phyloP scores from a whole-genome alignment of 2,329 filamentous ascomycete genomes.

The Pestalotiopsis sp. region DNA sequence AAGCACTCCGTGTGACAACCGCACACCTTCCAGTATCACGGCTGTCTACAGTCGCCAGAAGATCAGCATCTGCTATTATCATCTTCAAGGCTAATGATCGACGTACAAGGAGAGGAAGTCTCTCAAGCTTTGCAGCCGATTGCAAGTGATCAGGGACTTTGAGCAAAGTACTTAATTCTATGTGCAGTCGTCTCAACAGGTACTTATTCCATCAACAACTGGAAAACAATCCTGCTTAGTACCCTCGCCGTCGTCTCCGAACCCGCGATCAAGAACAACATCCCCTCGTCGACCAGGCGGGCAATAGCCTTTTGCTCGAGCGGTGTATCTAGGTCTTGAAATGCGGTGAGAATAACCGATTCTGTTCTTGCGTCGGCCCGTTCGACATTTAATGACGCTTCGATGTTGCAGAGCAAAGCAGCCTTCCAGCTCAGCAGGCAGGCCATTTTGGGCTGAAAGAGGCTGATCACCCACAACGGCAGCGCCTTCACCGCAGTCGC shows the following conservation, averaged over 20 bases:
- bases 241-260: slow-evolving; percentile 2
- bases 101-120: not conserved
- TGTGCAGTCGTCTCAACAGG: not conserved
- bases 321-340: not conserved
- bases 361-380: not conserved
- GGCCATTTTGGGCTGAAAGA: not conserved
- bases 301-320: not conserved
- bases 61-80: not conserved
- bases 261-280: not conserved
- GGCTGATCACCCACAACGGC: not conserved
- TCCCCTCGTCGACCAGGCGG: slow-evolving; percentile 5
- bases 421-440: not conserved
- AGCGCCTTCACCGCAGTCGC: not conserved
- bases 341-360: not conserved
- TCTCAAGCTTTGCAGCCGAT: not conserved
- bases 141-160: not conserved
- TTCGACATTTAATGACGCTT: not conserved
- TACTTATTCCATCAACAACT: not conserved
- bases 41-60: not conserved
- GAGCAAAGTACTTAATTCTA: not conserved
- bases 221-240: not conserved
- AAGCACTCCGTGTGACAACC: not conserved
- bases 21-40: not conserved
- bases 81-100: not conserved
- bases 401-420: not conserved